Evolutionary conservation across 768 basidiomycete genomes (phyloP).

Genomic region (Melanogaster broomeanus): DNA sequence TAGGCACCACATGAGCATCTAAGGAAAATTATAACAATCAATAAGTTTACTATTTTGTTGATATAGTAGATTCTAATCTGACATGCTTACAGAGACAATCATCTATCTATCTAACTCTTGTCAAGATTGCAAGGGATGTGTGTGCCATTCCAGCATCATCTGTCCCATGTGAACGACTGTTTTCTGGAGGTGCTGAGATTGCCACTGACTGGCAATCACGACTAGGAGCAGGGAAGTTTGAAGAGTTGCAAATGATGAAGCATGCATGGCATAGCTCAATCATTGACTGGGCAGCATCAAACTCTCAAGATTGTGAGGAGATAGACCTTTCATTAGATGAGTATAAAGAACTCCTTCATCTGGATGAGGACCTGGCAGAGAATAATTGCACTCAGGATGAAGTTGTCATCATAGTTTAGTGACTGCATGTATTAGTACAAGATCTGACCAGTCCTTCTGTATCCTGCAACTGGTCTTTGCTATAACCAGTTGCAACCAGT

Average conservation of each 20-base stretch:
- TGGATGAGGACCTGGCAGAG: background rate
- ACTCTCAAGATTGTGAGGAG: conserved; percentile 6
- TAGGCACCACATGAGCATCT: no score
- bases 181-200: conserved; percentile 9
- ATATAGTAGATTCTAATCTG: background rate
- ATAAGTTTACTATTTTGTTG: background rate
- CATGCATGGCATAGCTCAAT: conserved; percentile 7
- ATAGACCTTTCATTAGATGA: background rate
- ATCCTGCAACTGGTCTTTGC: no score
- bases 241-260: conserved; percentile 11
- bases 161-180: conserved; percentile 11
- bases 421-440: no score
- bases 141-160: conserved; percentile 6
- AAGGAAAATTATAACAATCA: no score
- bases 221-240: conserved; percentile 3
- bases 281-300: background rate
- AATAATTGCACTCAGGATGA: background rate
- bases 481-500: no score
- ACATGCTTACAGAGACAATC: background rate
- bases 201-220: background rate
- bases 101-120: conserved; percentile 1
- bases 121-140: background rate
- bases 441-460: no score
- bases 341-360: background rate
- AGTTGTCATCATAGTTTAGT: background rate